phyloP scores from a whole-genome alignment of 78 protist species.

The Dictyostelium brefeldianum region DNA sequence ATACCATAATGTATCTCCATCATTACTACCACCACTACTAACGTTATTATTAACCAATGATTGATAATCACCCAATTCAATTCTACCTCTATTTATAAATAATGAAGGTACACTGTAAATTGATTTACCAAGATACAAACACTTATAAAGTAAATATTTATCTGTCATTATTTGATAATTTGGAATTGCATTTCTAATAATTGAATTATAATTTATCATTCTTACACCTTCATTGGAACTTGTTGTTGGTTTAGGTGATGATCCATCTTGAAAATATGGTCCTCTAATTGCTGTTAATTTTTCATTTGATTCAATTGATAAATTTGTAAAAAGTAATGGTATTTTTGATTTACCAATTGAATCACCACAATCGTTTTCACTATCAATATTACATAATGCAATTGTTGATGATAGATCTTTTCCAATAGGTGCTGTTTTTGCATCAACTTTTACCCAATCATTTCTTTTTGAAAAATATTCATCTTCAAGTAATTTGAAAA shows the following conservation, averaged over 20 bases:
- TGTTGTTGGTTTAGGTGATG: background rate
- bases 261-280: background rate
- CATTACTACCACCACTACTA: no score
- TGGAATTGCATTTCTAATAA: constrained; percentile 52
- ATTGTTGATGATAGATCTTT: constrained; percentile 3
- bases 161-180: constrained; percentile 43
- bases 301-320: background rate
- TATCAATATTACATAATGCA: background rate
- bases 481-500: constrained; percentile 9
- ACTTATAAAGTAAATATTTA: constrained; percentile 24
- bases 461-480: background rate
- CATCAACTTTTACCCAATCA: constrained; percentile 23
- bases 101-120: constrained; percentile 18
- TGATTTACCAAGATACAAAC: background rate
- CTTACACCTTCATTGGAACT: background rate
- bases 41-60: background rate
- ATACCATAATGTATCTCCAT: constrained; percentile 14
- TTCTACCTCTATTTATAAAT: constrained; percentile 6
- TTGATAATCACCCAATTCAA: background rate
- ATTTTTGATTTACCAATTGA: background rate
- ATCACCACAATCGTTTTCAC: background rate
- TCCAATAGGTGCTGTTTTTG: constrained; percentile 52
- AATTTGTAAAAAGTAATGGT: constrained; percentile 46
- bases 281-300: background rate
- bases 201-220: background rate